Base-by-base conservation (phyloP, 495 filamentous ascomycete species). In the Penicillium riverlandense region DNA sequence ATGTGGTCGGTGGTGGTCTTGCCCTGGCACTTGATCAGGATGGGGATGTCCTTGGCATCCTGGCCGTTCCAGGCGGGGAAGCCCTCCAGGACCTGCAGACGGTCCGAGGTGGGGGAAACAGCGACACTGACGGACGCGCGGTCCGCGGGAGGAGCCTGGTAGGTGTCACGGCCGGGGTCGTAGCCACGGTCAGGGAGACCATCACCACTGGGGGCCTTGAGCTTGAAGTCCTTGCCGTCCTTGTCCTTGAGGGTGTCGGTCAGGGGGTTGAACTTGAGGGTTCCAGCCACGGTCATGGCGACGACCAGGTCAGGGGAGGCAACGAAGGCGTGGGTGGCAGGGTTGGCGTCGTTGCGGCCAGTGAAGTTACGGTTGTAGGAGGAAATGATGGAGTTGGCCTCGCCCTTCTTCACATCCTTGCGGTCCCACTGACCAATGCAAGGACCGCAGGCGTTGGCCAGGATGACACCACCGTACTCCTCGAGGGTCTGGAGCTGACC, bases 331-430 rank as follows among this genome's bases (percentile, higher is more conserved):
- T 97, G 92, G 47, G 92, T 99, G 39, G 92, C 90, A 35, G 92
- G 94, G 78, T 99, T 99, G 55, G 91, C 92, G 58, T 98, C 92
- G 71, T 98, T 98, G 70, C 92, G 90, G 53, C 92, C 92, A 55
- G 91, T 97, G 77, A 99, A 99, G 81, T 99, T 99, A 71, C 92
- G 89, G 81, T 95, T 95, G 80, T 95, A 92, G 35, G 89, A 95
- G 30, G 87, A 94, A 63, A 95, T 78, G 68, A 96, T 96, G 12
- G 89, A 91, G 80, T 98, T 98, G 53, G 89, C 71, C 62, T 90
- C 88, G 52, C 94, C 94, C 82, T 98, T 97, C 79, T 90, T 88
- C 32, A 96, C 88, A 52, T 97, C 91, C 57, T 72, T 74, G 58
- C 91, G 86, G 67, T 96, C 89, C 92, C 92, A 98, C 72, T 98